Conservation (phyloP, 495 filamentous ascomycete genomes). For the Barbatosphaeria neglecta region DNA sequence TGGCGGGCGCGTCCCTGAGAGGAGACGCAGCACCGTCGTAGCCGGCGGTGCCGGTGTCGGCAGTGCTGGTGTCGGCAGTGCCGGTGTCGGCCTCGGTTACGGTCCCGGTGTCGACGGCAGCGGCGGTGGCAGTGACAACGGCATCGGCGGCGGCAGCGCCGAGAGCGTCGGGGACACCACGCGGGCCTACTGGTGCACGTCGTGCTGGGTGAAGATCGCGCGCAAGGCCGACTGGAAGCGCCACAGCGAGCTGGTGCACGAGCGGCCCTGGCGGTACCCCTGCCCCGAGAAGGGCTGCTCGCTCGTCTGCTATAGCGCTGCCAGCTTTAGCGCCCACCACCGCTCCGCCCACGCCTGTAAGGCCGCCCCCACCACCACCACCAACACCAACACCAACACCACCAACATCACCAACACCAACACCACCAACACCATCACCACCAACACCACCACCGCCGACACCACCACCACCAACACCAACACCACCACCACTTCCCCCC, state of each 20-base stretch:
- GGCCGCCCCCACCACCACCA: no score
- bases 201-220: constrained; percentile 38
- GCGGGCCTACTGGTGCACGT: constrained; percentile 39
- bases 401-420: no score
- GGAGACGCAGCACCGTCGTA: no score
- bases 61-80: no score
- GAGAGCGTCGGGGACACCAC: constrained; percentile 8
- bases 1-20: no score
- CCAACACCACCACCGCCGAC: no score
- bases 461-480: no score
- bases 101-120: constrained; percentile 17
- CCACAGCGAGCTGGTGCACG: constrained; percentile 42
- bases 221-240: constrained; percentile 43
- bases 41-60: no score
- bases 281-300: constrained; percentile 38
- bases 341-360: constrained; percentile 39
- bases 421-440: no score
- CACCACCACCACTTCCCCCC: constrained; percentile 40
- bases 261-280: constrained; percentile 37
- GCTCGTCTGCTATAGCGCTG: constrained; percentile 38
- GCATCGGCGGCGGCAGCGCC: constrained; percentile 6
- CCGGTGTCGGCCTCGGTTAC: constrained; percentile 11
- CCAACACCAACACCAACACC: no score
- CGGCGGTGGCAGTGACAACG: constrained; percentile 13
- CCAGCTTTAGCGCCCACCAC: constrained; percentile 41